These are phyloP conservation scores for Diaporthe humulicola DNA, from an alignment of 2,329 filamentous ascomycete genomes.

Conservation along the genomic window DNA sequence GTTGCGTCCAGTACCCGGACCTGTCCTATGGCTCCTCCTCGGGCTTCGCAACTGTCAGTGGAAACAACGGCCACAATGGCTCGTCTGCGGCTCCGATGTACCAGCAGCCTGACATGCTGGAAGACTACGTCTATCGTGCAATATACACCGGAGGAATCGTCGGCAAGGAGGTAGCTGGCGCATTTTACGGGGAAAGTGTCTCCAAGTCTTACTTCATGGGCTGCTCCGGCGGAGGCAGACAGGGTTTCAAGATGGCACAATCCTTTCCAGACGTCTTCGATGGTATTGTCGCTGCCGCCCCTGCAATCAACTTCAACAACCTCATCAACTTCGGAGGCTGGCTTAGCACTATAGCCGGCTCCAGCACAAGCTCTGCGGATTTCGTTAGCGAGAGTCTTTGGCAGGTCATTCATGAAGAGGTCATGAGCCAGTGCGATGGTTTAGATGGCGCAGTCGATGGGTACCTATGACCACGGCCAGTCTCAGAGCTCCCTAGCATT, in stretches of 20 bases:
- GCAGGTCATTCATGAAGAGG: slow-evolving; percentile 52
- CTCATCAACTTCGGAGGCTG: slow-evolving; percentile 57
- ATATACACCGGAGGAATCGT: slow-evolving; percentile 56
- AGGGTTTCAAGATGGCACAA: slow-evolving; percentile 68
- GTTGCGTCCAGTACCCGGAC: slow-evolving; percentile 62
- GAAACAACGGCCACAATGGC: slow-evolving; percentile 65
- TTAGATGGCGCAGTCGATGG: not conserved
- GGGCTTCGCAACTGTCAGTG: slow-evolving; percentile 61
- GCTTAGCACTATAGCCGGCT: slow-evolving; percentile 46
- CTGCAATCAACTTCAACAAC: slow-evolving; percentile 54
- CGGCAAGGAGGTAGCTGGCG: slow-evolving; percentile 60
- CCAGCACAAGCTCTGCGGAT: slow-evolving; percentile 50
- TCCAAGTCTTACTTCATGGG: slow-evolving; percentile 67
- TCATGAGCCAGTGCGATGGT: not conserved
- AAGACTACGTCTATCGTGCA: slow-evolving; percentile 53
- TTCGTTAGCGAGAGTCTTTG: slow-evolving; percentile 56
- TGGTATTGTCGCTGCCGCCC: slow-evolving; percentile 64
- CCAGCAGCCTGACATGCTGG: slow-evolving; percentile 51
- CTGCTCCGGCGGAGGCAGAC: slow-evolving; percentile 70
- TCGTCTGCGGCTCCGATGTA: slow-evolving; percentile 49
- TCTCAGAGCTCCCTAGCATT: not conserved
- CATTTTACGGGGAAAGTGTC: slow-evolving; percentile 58
- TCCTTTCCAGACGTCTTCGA: slow-evolving; percentile 68
- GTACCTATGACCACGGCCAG: not conserved
- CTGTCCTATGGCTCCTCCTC: slow-evolving; percentile 58